Evolutionary conservation across 164 flowering plant genomes (phyloP), one percentile per base, ranked within the genome.

Genomic region (Sedum album): DNA sequence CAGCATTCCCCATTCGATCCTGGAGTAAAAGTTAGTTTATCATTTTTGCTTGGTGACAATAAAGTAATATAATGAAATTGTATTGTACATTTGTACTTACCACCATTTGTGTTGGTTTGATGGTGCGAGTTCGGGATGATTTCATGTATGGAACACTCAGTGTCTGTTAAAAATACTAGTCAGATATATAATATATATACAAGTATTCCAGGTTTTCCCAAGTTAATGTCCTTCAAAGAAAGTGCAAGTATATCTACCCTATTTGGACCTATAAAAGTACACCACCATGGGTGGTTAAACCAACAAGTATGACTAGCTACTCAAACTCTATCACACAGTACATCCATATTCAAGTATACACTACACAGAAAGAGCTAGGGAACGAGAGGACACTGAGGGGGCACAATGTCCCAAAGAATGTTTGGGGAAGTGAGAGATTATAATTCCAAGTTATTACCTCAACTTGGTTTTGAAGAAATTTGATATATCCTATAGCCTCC

Each of bases 401-500:
- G 60, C 21, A 23, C 68, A 68, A 63, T 57, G 25, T 57, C 62
- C 62, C 17, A 57, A 39, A 65, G 78, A 81, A 79, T 71, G 73
- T 72, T 65, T 64, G 60, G 66, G 57, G 61, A 63, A 31, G 26
- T 15, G 53, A 46, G 33, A 25, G 6, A 35, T 35, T n/a, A n/a
- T n/a, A n/a, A n/a, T n/a, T n/a, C n/a, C n/a, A 44, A 5, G n/a
- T 51, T 21, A 51, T 64, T 82, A 92, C 98, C 98, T 92, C 96
- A 60, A 93, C 88, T 68, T 93, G 98, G 73, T 78, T 87, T 60
- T 90, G 98, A 64, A 93, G 96, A 79, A 93, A 93, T 82, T 93
- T 93, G 75, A 93, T 93, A 79, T 90, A 93, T 33, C 96, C 96
- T 57, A 86, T 88, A 67, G 98, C 98, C 76, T 93, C 98, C 90